Conservation (phyloP, 2,329 filamentous ascomycete species). For the Amauroascus verrucosus region DNA sequence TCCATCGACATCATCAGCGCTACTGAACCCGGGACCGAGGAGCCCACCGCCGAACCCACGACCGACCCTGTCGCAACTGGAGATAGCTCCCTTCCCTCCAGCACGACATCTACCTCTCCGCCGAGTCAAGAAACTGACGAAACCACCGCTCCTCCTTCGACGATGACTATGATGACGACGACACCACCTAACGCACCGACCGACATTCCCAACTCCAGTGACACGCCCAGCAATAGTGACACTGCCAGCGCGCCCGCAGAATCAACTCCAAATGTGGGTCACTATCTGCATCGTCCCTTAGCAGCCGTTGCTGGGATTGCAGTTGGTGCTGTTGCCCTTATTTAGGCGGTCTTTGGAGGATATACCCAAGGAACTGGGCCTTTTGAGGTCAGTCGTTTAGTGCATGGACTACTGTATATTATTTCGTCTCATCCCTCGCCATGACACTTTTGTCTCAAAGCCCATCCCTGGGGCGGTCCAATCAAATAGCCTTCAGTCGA, state of each 20-base stretch:
- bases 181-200: neutral
- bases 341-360: neutral
- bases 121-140: neutral
- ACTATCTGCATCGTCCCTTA: neutral
- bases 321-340: neutral
- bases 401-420: no score
- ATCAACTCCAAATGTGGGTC: neutral
- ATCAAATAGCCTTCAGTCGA: no score
- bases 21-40: neutral
- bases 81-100: neutral
- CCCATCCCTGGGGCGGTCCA: no score
- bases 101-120: neutral
- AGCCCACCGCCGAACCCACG: neutral
- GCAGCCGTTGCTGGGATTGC: neutral
- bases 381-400: no score
- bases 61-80: neutral
- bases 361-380: no score
- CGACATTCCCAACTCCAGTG: no score
- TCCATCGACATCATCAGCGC: neutral
- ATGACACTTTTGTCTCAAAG: no score
- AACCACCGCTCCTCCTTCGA: neutral
- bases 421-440: no score
- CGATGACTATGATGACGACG: neutral
- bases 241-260: neutral
- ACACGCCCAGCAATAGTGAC: no score